These are phyloP conservation scores for Tubosaeta sp. DNA, from an alignment of 768 basidiomycete genomes.

Conservation along the genomic window DNA sequence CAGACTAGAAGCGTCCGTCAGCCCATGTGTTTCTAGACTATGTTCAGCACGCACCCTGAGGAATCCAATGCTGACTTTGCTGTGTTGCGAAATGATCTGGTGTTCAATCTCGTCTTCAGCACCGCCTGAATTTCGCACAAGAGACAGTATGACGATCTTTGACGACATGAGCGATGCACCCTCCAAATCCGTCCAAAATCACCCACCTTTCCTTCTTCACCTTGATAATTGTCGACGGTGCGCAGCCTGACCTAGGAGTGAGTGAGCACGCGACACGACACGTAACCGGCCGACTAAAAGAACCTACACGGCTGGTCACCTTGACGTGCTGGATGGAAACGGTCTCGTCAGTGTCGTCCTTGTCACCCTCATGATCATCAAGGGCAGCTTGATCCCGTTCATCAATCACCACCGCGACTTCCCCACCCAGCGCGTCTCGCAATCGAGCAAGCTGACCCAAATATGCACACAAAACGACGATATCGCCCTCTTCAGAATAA, in stretches of 20 bases:
- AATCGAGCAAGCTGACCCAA: slow-evolving; percentile 47
- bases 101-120: slow-evolving; percentile 32
- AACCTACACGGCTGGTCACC: slow-evolving; percentile 49
- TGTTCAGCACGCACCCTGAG: slow-evolving; percentile 47
- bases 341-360: slow-evolving; percentile 31
- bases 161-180: background rate
- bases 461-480: slow-evolving; percentile 53
- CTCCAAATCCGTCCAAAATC: background rate
- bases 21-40: background rate
- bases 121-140: slow-evolving; percentile 67
- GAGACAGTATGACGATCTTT: slow-evolving; percentile 66
- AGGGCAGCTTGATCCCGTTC: slow-evolving; percentile 65
- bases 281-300: background rate
- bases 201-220: slow-evolving; percentile 58
- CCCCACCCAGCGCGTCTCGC: slow-evolving; percentile 37
- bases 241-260: slow-evolving; percentile 54
- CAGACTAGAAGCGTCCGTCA: slow-evolving; percentile 35
- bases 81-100: slow-evolving; percentile 8
- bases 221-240: slow-evolving; percentile 78
- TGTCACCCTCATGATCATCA: slow-evolving; percentile 43
- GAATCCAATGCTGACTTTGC: slow-evolving; percentile 57
- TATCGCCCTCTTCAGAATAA: slow-evolving; percentile 45
- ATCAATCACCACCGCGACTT: slow-evolving; percentile 63
- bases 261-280: background rate
- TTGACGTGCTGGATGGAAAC: slow-evolving; percentile 41